phyloP scores from a whole-genome alignment of 2,329 filamentous ascomycete species.

The Escovopsis weberi region DNA sequence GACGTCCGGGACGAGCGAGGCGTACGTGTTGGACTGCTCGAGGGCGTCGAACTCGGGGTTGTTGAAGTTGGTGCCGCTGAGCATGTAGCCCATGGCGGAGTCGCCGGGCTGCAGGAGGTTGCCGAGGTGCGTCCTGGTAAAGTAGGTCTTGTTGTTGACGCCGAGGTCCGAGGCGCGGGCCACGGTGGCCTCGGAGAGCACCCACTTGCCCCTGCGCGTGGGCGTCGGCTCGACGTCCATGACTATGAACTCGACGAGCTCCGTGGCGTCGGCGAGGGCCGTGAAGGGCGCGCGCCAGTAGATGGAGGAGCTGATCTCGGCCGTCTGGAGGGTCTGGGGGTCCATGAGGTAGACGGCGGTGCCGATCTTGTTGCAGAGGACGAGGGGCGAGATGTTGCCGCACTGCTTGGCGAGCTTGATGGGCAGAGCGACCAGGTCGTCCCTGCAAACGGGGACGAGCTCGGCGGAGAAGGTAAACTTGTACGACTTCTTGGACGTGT shows the following conservation, averaged over 20 bases:
- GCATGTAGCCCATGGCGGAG: conserved; percentile 85
- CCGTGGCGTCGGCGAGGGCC: conserved; percentile 67
- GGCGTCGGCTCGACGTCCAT: conserved; percentile 83
- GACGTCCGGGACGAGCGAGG: conserved; percentile 74
- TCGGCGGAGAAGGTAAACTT: conserved; percentile 89
- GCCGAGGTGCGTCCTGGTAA: conserved; percentile 80
- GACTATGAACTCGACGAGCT: conserved; percentile 83
- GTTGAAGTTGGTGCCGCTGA: conserved; percentile 87
- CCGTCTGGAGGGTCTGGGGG: conserved; percentile 77
- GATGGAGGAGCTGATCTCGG: conserved; percentile 65
- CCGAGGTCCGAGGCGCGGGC: conserved; percentile 79
- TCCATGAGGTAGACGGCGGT: conserved; percentile 84
- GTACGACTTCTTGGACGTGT: conserved; percentile 82
- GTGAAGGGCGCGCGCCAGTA: conserved; percentile 89
- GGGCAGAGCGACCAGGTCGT: conserved; percentile 87
- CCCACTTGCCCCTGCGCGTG: conserved; percentile 62
- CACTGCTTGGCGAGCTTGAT: conserved; percentile 74
- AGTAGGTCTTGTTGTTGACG: conserved; percentile 74
- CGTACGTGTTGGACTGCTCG: conserved; percentile 62
- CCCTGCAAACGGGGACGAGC: conserved; percentile 89
- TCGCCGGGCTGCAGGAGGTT: conserved; percentile 76
- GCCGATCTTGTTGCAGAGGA: conserved; percentile 76
- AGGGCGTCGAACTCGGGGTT: conserved; percentile 72
- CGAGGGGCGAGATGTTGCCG: conserved; percentile 78
- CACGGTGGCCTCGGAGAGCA: conserved; percentile 76